These are phyloP conservation scores for Mortierella polycephala DNA, from an alignment of 371 early-diverging fungal species.

Conservation along the genomic window DNA sequence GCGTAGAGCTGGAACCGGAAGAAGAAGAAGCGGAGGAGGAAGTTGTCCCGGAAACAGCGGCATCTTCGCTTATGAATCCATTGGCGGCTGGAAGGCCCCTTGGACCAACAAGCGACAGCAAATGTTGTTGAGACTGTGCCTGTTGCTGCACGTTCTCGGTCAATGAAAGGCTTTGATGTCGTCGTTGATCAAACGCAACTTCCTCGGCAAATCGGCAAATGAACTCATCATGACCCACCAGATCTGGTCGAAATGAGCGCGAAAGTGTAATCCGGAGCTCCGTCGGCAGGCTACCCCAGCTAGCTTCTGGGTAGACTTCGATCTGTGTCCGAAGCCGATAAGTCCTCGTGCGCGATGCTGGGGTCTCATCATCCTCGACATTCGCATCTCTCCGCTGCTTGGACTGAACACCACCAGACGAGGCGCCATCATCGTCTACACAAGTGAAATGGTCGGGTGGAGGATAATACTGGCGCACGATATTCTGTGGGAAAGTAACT, in stretches of 20 bases:
- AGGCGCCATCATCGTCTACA: conserved; percentile 12
- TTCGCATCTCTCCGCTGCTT: not conserved
- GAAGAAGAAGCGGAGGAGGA: not conserved
- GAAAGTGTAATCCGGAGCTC: conserved; percentile 46
- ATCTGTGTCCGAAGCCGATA: conserved; percentile 48
- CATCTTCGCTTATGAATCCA: not conserved
- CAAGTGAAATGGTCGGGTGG: conserved; percentile 46
- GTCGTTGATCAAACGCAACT: conserved; percentile 31
- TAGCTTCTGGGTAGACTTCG: conserved; percentile 44
- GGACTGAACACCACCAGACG: not conserved
- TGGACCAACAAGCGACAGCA: not conserved
- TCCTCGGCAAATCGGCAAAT: conserved; percentile 54
- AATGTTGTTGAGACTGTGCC: conserved; percentile 1
- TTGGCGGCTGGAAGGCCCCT: not conserved
- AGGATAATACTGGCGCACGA: conserved; percentile 48
- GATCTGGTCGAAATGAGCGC: conserved; percentile 45
- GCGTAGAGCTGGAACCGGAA: not conserved
- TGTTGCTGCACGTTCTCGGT: not conserved
- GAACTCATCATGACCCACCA: conserved; percentile 52
- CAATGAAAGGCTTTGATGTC: conserved; percentile 14
- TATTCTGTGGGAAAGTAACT: conserved; percentile 35
- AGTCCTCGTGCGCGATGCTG: not conserved
- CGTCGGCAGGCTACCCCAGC: conserved; percentile 33
- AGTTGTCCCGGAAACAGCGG: not conserved
- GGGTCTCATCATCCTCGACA: not conserved